Conservation (phyloP, 2,329 filamentous ascomycete species). For the Lecanicillium sp. region DNA sequence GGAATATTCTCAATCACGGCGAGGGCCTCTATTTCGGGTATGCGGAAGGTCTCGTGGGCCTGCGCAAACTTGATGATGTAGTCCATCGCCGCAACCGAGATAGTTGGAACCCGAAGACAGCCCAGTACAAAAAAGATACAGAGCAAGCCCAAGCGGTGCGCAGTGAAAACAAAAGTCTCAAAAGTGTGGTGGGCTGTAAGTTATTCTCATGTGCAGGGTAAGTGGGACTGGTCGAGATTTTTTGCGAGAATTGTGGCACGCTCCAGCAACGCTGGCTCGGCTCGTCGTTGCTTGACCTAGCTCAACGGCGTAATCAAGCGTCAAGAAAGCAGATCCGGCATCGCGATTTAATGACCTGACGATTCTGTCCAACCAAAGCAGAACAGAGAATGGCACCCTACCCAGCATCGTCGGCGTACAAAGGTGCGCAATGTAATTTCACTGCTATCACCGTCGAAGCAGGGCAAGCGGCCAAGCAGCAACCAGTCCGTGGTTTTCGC, state of each 20-base stretch:
- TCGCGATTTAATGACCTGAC: too few relatives aligned
- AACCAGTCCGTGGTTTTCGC: neutral
- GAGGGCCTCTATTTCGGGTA: constrained; percentile 76
- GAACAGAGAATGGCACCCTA: constrained; percentile 39
- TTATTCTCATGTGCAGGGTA: constrained; percentile 5
- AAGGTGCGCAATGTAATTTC: constrained; percentile 64
- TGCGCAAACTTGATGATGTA: constrained; percentile 89
- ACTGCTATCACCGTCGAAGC: constrained; percentile 31
- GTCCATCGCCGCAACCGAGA: constrained; percentile 45
- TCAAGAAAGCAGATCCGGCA: too few relatives aligned
- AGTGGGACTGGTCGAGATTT: constrained; percentile 6
- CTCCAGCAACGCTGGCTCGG: neutral
- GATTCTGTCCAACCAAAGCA: neutral
- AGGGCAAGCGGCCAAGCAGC: neutral
- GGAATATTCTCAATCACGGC: constrained; percentile 62
- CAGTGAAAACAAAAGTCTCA: neutral
- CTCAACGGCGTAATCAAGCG: neutral
- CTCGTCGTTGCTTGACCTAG: neutral
- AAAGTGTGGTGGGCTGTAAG: neutral
- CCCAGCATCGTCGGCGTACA: constrained; percentile 41
- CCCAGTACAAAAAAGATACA: neutral
- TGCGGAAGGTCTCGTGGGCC: constrained; percentile 82
- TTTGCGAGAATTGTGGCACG: neutral
- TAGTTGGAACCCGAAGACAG: neutral
- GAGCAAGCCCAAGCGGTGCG: neutral